Evolutionary conservation across 2,329 filamentous ascomycete species (phyloP).

Genomic region (Monosporascus sp.): DNA sequence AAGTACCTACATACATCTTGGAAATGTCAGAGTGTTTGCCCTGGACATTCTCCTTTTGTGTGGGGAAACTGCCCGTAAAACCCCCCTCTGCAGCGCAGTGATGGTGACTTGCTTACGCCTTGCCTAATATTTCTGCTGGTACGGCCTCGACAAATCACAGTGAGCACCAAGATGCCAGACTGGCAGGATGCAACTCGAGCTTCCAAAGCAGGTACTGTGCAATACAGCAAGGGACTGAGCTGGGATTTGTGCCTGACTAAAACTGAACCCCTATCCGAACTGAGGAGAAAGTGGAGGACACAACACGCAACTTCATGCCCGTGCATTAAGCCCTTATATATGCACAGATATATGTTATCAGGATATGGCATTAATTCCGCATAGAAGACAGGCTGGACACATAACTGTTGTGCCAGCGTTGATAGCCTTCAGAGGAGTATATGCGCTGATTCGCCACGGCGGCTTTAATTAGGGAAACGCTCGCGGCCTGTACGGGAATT

Average conservation of each 20-base stretch:
- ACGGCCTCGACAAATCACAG: not conserved
- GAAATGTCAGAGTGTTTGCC: not conserved
- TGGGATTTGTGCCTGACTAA: not conserved
- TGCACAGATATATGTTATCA: too few relatives aligned
- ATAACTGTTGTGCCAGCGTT: too few relatives aligned
- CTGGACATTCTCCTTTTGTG: not conserved
- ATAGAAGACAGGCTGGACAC: too few relatives aligned
- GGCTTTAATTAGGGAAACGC: too few relatives aligned
- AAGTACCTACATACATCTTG: not conserved
- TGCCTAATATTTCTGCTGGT: not conserved
- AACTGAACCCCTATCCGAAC: not conserved
- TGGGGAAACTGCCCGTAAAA: not conserved
- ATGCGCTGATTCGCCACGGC: too few relatives aligned
- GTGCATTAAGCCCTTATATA: too few relatives aligned
- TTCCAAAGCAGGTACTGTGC: not conserved
- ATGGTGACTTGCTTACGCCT: not conserved
- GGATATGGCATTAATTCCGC: too few relatives aligned
- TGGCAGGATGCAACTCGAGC: not conserved
- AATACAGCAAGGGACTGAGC: not conserved
- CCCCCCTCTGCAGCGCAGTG: not conserved
- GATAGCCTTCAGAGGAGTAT: too few relatives aligned
- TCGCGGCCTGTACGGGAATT: not conserved
- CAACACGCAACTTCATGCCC: not conserved
- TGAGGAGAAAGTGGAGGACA: not conserved
- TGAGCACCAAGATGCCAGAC: not conserved